A percentile compares a stretch with the other conserved stretches of the same genome.
phyloP scores from a whole-genome alignment of 805 yeast species.

The Zygosaccharomyces siamensis region DNA sequence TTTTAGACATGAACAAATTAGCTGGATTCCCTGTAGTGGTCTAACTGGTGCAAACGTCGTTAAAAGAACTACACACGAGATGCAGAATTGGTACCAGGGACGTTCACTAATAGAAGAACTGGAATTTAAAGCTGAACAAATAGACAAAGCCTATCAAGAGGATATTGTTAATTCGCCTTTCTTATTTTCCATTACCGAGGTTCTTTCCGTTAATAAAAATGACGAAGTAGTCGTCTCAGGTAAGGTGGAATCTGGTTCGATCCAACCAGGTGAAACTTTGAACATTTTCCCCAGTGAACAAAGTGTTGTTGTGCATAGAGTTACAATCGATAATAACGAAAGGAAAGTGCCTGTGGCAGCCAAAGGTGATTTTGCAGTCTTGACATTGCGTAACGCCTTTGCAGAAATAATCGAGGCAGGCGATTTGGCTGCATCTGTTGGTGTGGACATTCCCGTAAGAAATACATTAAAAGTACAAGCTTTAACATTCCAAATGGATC shows the following conservation, averaged over 20 bases:
- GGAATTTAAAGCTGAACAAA: slow-evolving; percentile 42
- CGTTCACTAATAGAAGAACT: slow-evolving; percentile 56
- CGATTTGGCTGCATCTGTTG: slow-evolving; percentile 56
- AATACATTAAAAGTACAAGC: slow-evolving; percentile 52
- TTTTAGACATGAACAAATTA: slow-evolving; percentile 69
- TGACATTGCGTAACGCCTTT: slow-evolving; percentile 37
- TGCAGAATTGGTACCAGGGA: slow-evolving; percentile 18
- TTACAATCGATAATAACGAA: slow-evolving; percentile 24
- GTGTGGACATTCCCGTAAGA: slow-evolving; percentile 43
- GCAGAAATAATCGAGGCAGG: slow-evolving; percentile 52
- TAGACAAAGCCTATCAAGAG: slow-evolving; percentile 15
- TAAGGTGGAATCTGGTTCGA: slow-evolving; percentile 41
- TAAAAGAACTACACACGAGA: slow-evolving; percentile 51
- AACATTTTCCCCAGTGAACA: slow-evolving; percentile 48
- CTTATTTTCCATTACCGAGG: slow-evolving; percentile 59
- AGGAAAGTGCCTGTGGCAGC: slow-evolving; percentile 36
- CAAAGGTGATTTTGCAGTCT: slow-evolving; percentile 51
- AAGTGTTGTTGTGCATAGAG: slow-evolving; percentile 37
- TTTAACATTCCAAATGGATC: slow-evolving; percentile 56
- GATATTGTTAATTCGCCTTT: slow-evolving; percentile 42
- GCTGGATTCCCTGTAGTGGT: slow-evolving; percentile 93
- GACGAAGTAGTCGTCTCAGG: slow-evolving; percentile 44
- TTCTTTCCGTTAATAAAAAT: slow-evolving; percentile 45
- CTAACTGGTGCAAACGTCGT: slow-evolving; percentile 92
- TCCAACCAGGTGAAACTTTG: slow-evolving; percentile 67